These are phyloP conservation scores for Fagus crenata DNA, from an alignment of 306 rosid genomes.

Conservation along the genomic window DNA sequence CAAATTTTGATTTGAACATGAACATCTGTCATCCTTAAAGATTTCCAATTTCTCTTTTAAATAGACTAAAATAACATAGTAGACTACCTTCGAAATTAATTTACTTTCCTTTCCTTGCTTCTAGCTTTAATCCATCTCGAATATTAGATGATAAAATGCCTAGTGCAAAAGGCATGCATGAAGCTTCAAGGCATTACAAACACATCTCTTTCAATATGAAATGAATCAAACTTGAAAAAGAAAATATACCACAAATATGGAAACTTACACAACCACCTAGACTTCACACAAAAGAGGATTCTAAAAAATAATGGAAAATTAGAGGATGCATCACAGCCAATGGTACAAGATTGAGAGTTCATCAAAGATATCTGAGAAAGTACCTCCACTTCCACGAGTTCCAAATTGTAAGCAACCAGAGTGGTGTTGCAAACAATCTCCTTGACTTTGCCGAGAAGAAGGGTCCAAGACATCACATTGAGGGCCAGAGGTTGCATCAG, in stretches of 20 bases:
- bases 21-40: background rate
- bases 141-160: background rate
- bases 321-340: constrained; percentile 8
- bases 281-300: background rate
- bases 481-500: constrained; percentile 17
- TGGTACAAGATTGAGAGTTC: constrained; percentile 26
- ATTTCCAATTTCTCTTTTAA: background rate
- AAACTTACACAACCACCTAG: background rate
- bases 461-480: constrained; percentile 29
- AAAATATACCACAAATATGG: background rate
- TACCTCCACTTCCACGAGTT: constrained; percentile 75
- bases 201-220: background rate
- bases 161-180: background rate
- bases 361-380: constrained; percentile 20
- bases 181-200: background rate
- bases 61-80: background rate
- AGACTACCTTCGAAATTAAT: background rate
- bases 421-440: constrained; percentile 26
- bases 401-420: constrained; percentile 64
- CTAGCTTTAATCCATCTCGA: background rate
- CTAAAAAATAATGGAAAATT: background rate
- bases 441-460: constrained; percentile 32
- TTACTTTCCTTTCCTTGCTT: background rate
- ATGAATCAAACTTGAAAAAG: background rate
- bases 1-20: background rate